These are phyloP conservation scores for Yamadazyma taylorii DNA, from an alignment of 1,139 yeast species.

Conservation along the genomic window DNA sequence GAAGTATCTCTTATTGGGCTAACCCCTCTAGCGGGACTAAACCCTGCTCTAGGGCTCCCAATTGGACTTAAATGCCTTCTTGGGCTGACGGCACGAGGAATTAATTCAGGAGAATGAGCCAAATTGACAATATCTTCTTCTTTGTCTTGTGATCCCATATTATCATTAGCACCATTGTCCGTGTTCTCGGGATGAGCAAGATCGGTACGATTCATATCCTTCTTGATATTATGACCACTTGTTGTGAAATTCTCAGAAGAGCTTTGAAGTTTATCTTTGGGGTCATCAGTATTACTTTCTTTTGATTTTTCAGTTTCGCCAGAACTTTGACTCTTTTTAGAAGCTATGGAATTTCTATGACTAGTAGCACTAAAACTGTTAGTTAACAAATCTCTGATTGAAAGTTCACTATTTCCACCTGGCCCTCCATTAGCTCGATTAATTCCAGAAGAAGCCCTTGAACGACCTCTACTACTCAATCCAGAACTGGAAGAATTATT, in stretches of 20 bases:
- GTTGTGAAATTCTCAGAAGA: too few species aligned
- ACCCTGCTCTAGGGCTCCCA: constrained; percentile 10
- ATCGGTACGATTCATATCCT: too few species aligned
- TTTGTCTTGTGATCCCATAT: not conserved
- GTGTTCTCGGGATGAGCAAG: too few species aligned
- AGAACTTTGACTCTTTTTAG: constrained; percentile 17
- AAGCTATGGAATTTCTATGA: constrained; percentile 13
- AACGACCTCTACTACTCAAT: constrained; percentile 6
- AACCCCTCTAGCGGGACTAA: constrained; percentile 8
- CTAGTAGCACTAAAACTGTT: constrained; percentile 12
- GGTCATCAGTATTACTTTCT: not conserved
- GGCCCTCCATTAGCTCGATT: constrained; percentile 4
- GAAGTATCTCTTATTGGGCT: constrained; percentile 1
- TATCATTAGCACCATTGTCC: constrained; percentile 5
- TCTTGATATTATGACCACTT: too few species aligned
- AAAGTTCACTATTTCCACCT: constrained; percentile 14
- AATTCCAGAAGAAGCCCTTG: constrained; percentile 10
- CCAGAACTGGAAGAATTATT: constrained; percentile 7
- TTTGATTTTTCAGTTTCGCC: constrained; percentile 9
- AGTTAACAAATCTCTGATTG: constrained; percentile 24
- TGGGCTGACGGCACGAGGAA: constrained; percentile 18
- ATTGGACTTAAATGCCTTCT: constrained; percentile 14
- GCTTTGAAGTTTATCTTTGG: not conserved
- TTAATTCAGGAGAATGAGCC: constrained; percentile 14
- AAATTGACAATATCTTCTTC: constrained; percentile 23